phyloP scores from a whole-genome alignment of 2,329 filamentous ascomycete genomes.

The Aspergillus candidus region DNA sequence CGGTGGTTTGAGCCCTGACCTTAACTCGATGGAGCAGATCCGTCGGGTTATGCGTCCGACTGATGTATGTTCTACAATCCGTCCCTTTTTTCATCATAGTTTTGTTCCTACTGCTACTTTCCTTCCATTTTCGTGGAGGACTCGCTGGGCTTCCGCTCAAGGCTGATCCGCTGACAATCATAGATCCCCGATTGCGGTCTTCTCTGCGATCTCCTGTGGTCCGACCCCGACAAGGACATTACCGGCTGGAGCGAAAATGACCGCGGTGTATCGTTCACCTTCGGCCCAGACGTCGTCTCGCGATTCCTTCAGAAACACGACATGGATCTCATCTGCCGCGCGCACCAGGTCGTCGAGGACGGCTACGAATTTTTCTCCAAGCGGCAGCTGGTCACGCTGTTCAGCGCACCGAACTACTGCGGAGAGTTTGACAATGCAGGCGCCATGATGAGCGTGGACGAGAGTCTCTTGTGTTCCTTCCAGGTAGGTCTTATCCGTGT shows the following conservation, averaged over 20 bases:
- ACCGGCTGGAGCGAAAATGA: constrained; percentile 99
- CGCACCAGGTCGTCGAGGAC: constrained; percentile 97
- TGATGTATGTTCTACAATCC: constrained; percentile 64
- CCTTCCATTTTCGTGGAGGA: background rate
- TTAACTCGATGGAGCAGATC: constrained; percentile 99
- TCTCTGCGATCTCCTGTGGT: constrained; percentile 96
- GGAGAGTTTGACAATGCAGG: constrained; percentile 99
- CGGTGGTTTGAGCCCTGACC: constrained; percentile 89
- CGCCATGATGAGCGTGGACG: constrained; percentile 99
- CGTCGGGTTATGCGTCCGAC: constrained; percentile 97
- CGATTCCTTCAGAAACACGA: constrained; percentile 98
- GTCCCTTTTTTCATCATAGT: background rate
- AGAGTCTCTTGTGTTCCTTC: constrained; percentile 97
- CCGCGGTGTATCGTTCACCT: constrained; percentile 96
- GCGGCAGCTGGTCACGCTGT: constrained; percentile 91
- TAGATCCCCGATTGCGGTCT: constrained; percentile 97
- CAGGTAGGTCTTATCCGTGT: constrained; percentile 57
- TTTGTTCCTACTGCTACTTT: background rate
- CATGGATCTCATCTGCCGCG: constrained; percentile 98
- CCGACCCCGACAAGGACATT: constrained; percentile 97
- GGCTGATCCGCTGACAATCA: constrained; percentile 36
- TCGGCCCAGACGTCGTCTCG: constrained; percentile 93
- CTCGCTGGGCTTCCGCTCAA: constrained; percentile 26
- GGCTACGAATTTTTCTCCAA: constrained; percentile 99
- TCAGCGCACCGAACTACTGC: constrained; percentile 98